phyloP scores from a whole-genome alignment of 306 rosid species.

The Oemleria cerasiformis region DNA sequence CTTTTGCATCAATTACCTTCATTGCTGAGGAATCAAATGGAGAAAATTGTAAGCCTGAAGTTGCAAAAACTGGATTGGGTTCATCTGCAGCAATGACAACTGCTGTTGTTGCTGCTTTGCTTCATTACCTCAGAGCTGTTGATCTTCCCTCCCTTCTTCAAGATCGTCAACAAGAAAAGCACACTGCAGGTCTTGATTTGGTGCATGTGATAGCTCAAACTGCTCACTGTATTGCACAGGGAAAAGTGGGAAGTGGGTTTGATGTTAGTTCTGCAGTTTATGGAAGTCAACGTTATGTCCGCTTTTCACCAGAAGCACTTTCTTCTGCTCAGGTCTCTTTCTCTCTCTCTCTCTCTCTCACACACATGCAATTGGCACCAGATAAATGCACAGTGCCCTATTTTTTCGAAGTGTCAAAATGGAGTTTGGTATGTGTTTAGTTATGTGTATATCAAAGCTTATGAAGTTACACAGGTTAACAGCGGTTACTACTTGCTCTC shows the following conservation, averaged over 20 bases:
- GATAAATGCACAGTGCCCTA: constrained; percentile 13
- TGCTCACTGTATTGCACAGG: constrained; percentile 95
- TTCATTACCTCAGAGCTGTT: constrained; percentile 80
- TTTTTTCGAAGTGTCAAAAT: background rate
- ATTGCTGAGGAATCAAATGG: constrained; percentile 63
- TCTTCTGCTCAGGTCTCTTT: constrained; percentile 74
- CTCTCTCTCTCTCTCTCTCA: constrained; percentile 5
- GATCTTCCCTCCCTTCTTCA: constrained; percentile 42
- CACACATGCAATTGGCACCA: constrained; percentile 8
- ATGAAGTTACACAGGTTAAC: constrained; percentile 15
- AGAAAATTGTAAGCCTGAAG: constrained; percentile 77
- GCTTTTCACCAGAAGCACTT: constrained; percentile 93
- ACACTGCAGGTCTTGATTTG: constrained; percentile 54
- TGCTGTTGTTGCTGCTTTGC: constrained; percentile 94
- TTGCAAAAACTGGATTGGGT: constrained; percentile 98
- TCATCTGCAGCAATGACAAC: constrained; percentile 99
- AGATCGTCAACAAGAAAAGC: constrained; percentile 38
- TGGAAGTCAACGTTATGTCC: constrained; percentile 98
- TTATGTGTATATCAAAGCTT: constrained; percentile 7
- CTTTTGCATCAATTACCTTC: constrained; percentile 80
- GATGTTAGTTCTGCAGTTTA: constrained; percentile 97
- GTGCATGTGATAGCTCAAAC: constrained; percentile 94
- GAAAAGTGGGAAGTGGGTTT: constrained; percentile 98
- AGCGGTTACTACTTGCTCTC: background rate
- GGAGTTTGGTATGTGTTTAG: constrained; percentile 15